Conservation (phyloP, 495 filamentous ascomycete genomes). For the Aspergillus taichungensis region DNA sequence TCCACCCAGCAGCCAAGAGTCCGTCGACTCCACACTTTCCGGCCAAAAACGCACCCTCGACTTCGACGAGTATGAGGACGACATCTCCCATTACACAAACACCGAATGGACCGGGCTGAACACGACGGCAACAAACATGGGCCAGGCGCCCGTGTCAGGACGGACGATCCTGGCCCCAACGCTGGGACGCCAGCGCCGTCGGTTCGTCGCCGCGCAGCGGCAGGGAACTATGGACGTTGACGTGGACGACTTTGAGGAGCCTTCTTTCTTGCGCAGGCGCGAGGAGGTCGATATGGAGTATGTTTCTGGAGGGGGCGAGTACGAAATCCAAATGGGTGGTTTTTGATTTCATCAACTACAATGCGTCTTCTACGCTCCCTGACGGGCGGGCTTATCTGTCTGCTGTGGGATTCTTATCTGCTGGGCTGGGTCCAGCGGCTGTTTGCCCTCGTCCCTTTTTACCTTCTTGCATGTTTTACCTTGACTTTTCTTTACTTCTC, state of each 20-base stretch:
- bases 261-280: slow-evolving; percentile 30
- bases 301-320: background rate
- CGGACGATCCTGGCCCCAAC: slow-evolving; percentile 29
- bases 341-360: too few species aligned
- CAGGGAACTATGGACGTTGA: slow-evolving; percentile 24
- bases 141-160: background rate
- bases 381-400: too few species aligned
- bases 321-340: slow-evolving; percentile 14
- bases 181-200: slow-evolving; percentile 23
- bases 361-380: too few species aligned
- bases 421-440: too few species aligned
- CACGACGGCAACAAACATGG: too few species aligned
- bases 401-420: background rate
- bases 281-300: slow-evolving; percentile 39
- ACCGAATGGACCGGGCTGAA: too few species aligned
- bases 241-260: slow-evolving; percentile 34
- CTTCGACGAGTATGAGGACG: slow-evolving; percentile 8
- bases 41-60: slow-evolving; percentile 15
- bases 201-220: slow-evolving; percentile 14
- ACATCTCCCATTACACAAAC: slow-evolving; percentile 1
- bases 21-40: slow-evolving; percentile 12
- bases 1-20: slow-evolving; percentile 39
- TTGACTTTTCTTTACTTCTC: background rate
- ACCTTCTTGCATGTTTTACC: background rate
- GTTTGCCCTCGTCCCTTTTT: background rate